Evolutionary conservation across 768 basidiomycete species (phyloP).

Genomic region (Collybia mongolica): DNA sequence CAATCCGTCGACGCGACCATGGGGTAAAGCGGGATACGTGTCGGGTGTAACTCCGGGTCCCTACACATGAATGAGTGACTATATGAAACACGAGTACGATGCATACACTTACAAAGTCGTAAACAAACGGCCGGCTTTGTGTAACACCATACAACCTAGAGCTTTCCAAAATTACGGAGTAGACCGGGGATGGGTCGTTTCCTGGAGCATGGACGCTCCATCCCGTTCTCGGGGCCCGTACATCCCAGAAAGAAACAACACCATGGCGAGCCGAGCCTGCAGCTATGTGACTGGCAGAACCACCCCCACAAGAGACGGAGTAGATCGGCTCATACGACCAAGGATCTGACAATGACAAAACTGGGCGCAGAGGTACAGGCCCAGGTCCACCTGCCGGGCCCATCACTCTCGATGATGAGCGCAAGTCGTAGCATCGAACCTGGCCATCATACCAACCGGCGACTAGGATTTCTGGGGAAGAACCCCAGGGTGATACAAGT

Average conservation of each 20-base stretch:
- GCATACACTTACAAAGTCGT: conserved; percentile 59
- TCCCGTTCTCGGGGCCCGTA: conserved; percentile 57
- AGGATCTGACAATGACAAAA: conserved; percentile 62
- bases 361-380: conserved; percentile 47
- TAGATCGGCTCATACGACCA: conserved; percentile 76
- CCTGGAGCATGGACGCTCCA: conserved; percentile 83
- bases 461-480: conserved; percentile 67
- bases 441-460: conserved; percentile 84
- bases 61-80: conserved; percentile 20
- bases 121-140: conserved; percentile 73
- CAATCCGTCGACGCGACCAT: conserved; percentile 22
- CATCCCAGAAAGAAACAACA: conserved; percentile 81
- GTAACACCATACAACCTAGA: conserved; percentile 79
- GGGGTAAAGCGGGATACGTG: conserved; percentile 45
- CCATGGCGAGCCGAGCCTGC: conserved; percentile 78
- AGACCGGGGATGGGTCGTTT: conserved; percentile 78
- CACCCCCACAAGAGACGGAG: conserved; percentile 73
- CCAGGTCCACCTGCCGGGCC: conserved; percentile 7
- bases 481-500: conserved; percentile 63
- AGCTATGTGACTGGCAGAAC: conserved; percentile 60
- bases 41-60: conserved; percentile 56
- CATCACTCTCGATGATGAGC: conserved; percentile 37
- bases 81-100: background rate
- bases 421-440: conserved; percentile 75
- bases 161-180: conserved; percentile 70